Percentiles rank a stretch among this genome's conserved stretches.
Evolutionary conservation across 345 rosid species (phyloP).

Genomic region (Acer campestre): DNA sequence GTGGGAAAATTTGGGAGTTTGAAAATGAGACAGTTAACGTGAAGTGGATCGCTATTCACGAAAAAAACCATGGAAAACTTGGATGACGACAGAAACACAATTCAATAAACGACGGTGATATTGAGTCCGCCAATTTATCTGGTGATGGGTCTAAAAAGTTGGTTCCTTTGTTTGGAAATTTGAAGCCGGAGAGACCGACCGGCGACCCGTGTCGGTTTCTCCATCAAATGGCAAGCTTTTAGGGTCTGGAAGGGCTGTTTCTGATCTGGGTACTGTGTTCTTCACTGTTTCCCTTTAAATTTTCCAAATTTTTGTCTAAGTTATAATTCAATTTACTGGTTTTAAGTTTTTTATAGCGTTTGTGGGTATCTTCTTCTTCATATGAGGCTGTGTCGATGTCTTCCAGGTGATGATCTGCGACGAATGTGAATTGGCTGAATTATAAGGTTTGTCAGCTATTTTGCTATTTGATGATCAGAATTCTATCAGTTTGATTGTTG

Average conservation of each 20-base stretch:
- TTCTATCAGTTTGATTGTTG: too few relatives aligned
- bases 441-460: too few relatives aligned
- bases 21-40: conserved; percentile 20
- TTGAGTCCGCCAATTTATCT: neutral
- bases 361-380: neutral
- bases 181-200: conserved; percentile 34
- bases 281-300: too few relatives aligned
- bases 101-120: neutral
- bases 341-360: neutral
- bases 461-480: too few relatives aligned
- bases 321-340: too few relatives aligned
- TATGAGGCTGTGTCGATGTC: neutral
- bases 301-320: neutral
- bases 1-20: conserved; percentile 27
- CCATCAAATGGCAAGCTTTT: conserved; percentile 62
- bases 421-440: too few relatives aligned
- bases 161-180: conserved; percentile 30
- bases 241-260: conserved; percentile 77
- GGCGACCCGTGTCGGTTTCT: conserved; percentile 33
- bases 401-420: too few relatives aligned
- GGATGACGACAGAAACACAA: too few relatives aligned
- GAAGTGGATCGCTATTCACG: too few relatives aligned
- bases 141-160: neutral
- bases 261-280: conserved; percentile 48
- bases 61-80: too few relatives aligned